phyloP scores from a whole-genome alignment of 805 yeast genomes.

The Kodamaea lidongshanica region DNA sequence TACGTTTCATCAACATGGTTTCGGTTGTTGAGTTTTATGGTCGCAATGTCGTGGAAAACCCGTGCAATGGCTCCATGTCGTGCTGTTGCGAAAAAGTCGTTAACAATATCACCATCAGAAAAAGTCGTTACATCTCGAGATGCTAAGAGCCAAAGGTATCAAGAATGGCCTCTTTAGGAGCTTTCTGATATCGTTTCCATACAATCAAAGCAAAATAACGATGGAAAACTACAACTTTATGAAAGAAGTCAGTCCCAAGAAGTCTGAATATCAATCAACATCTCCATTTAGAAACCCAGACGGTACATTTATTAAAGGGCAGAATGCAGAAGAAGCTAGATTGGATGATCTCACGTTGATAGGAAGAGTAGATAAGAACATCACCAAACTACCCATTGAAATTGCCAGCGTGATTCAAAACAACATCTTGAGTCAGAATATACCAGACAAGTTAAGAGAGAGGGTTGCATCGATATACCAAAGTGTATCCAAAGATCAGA shows the following conservation, averaged over 20 bases:
- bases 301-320: constrained; percentile 39
- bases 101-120: too few relatives aligned
- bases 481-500: constrained; percentile 43
- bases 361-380: constrained; percentile 50
- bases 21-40: too few relatives aligned
- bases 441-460: constrained; percentile 59
- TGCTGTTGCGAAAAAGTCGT: too few relatives aligned
- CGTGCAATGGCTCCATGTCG: too few relatives aligned
- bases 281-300: constrained; percentile 35
- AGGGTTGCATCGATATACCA: constrained; percentile 54
- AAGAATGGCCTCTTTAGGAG: too few relatives aligned
- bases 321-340: constrained; percentile 47
- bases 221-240: constrained; percentile 5
- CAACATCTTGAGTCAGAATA: constrained; percentile 52
- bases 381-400: constrained; percentile 48
- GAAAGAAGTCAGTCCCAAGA: constrained; percentile 1
- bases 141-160: too few relatives aligned
- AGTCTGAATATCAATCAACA: constrained; percentile 5
- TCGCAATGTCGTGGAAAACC: too few relatives aligned
- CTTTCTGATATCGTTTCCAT: too few relatives aligned
- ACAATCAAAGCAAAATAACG: too few relatives aligned
- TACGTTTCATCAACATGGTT: constrained; percentile 6
- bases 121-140: too few relatives aligned
- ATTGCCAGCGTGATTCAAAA: constrained; percentile 57
- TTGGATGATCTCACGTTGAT: constrained; percentile 50